Percentiles rank a stretch among this genome's conserved stretches.
These are phyloP conservation scores for Trichoderma sp. DNA, from an alignment of 2,329 filamentous ascomycete species.

Conservation along the genomic window DNA sequence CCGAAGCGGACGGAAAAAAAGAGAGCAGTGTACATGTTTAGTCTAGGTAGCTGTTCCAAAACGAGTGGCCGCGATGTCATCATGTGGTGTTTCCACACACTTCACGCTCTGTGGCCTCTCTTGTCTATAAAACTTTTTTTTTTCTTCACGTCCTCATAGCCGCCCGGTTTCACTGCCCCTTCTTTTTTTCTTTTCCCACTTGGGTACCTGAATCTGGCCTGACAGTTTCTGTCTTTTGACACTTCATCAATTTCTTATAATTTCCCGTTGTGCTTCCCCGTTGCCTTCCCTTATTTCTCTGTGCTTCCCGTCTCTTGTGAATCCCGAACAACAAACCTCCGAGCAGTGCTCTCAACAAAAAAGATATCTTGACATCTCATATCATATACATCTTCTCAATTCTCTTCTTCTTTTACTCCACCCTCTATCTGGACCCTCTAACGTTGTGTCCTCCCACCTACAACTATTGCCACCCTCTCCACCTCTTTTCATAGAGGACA, in stretches of 20 bases:
- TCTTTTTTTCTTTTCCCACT: neutral
- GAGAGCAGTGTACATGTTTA: neutral
- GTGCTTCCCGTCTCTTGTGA: constrained; percentile 15
- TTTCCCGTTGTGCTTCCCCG: neutral
- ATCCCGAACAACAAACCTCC: neutral
- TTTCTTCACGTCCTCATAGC: neutral
- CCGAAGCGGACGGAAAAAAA: neutral
- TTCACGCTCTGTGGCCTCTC: neutral
- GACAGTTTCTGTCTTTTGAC: constrained; percentile 1
- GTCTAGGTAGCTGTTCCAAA: neutral
- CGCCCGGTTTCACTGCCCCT: constrained; percentile 11
- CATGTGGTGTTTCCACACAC: constrained; percentile 16
- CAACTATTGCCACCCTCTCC: neutral
- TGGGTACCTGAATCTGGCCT: constrained; percentile 9
- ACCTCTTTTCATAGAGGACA: neutral
- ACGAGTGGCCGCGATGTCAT: constrained; percentile 15
- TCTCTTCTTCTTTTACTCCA: neutral
- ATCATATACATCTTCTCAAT: neutral
- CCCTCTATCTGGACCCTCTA: neutral
- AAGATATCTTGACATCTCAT: neutral
- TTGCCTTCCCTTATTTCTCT: neutral
- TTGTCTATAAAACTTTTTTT: neutral
- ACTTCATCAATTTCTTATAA: constrained; percentile 24
- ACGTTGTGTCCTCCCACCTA: neutral
- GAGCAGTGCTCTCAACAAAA: neutral